Conservation (phyloP, 2,329 filamentous ascomycete species). For the Podosphaera xanthii region DNA sequence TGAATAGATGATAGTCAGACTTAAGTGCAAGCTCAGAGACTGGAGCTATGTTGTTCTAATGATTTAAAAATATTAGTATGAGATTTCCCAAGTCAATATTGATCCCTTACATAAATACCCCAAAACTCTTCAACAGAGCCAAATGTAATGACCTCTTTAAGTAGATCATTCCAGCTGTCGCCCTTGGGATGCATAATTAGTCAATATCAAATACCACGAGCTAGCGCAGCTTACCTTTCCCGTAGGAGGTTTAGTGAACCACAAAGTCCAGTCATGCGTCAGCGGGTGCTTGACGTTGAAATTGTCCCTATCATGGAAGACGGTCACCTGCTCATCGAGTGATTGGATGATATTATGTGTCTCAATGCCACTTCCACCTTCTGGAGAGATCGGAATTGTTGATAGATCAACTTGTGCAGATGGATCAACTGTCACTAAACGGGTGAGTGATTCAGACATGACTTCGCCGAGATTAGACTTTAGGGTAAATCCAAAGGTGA, state of each 20-base stretch:
- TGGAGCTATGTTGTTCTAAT: conserved; percentile 90
- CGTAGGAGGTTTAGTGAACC: conserved; percentile 96
- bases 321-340: conserved; percentile 51
- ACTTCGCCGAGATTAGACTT: not conserved
- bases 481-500: not conserved
- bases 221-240: conserved; percentile 46
- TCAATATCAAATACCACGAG: conserved; percentile 1
- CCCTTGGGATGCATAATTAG: conserved; percentile 30
- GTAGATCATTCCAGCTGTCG: conserved; percentile 93
- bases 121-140: conserved; percentile 98
- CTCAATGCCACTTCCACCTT: conserved; percentile 29
- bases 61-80: conserved; percentile 2
- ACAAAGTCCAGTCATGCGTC: conserved; percentile 93
- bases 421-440: conserved; percentile 11
- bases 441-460: conserved; percentile 6
- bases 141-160: conserved; percentile 97
- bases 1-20: conserved; percentile 99
- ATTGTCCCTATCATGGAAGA: conserved; percentile 96
- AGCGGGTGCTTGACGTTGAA: conserved; percentile 99
- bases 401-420: conserved; percentile 39
- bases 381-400: conserved; percentile 43
- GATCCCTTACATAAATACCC: conserved; percentile 75
- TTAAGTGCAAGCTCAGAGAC: conserved; percentile 91
- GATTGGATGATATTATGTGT: conserved; percentile 20
- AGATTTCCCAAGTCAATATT: not conserved